Evolutionary conservation across 2,329 filamentous ascomycete species (phyloP).

Genomic region (Alternaria sp.): DNA sequence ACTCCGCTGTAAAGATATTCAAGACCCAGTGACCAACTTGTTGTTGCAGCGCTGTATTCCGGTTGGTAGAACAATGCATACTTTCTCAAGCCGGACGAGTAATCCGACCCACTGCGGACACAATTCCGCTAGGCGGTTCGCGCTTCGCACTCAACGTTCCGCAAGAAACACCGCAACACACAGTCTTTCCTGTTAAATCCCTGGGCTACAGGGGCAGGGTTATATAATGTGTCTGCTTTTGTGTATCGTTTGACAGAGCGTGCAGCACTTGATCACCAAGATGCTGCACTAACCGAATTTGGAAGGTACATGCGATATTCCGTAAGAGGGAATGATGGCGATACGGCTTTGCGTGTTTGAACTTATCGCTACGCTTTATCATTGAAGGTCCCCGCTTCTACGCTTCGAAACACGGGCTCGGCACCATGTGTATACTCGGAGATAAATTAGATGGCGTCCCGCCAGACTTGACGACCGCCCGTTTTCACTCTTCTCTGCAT

Average conservation of each 20-base stretch:
- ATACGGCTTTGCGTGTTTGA: slow-evolving; percentile 1
- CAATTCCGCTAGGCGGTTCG: slow-evolving; percentile 1
- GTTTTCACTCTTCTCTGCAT: neutral
- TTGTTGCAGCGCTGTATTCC: neutral
- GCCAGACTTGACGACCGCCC: neutral
- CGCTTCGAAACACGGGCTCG: neutral
- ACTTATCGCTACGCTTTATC: neutral
- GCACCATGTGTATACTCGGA: slow-evolving; percentile 1
- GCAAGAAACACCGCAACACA: neutral
- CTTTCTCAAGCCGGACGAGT: neutral
- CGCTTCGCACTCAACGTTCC: neutral
- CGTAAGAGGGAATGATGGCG: slow-evolving; percentile 1
- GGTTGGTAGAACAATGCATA: neutral
- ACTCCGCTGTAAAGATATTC: neutral
- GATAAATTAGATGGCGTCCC: slow-evolving; percentile 9
- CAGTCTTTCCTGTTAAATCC: neutral
- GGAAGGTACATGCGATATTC: slow-evolving; percentile 15
- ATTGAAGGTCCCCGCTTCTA: slow-evolving; percentile 1
- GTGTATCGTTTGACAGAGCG: neutral
- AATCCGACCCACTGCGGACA: slow-evolving; percentile 1
- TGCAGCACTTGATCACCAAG: neutral
- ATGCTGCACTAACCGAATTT: neutral
- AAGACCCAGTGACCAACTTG: neutral
- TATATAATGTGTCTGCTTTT: neutral
- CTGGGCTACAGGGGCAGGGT: neutral